A percentile compares a stretch with the other conserved stretches of the same genome.
phyloP scores from a whole-genome alignment of 1,284 basidiomycete species.

The Ustilago lituana region DNA sequence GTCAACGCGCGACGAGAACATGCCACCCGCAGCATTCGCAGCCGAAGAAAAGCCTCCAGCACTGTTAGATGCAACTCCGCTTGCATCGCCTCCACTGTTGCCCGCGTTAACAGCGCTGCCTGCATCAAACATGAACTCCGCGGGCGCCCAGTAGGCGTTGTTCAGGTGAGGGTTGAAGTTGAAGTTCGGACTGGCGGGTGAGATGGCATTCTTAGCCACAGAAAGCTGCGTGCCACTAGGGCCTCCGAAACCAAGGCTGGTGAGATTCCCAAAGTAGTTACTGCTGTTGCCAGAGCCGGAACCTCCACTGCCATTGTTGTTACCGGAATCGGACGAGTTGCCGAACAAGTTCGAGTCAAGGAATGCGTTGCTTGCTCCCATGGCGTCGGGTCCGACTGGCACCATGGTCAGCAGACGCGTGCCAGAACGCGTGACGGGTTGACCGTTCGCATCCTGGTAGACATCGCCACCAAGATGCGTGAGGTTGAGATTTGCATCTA shows the following conservation, averaged over 20 bases:
- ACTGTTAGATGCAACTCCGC: too few relatives aligned
- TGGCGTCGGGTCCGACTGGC: constrained; percentile 24
- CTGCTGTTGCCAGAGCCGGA: background rate
- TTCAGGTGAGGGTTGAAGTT: constrained; percentile 58
- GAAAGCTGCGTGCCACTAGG: constrained; percentile 14
- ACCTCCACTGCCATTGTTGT: background rate
- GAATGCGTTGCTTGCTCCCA: constrained; percentile 20
- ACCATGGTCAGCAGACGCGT: constrained; percentile 57
- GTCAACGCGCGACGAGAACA: constrained; percentile 26
- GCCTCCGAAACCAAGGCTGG: constrained; percentile 7
- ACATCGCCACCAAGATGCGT: constrained; percentile 54
- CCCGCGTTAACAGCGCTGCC: background rate
- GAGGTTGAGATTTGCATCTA: constrained; percentile 22
- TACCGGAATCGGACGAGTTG: constrained; percentile 5
- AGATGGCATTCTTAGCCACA: constrained; percentile 36
- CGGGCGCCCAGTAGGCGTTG: constrained; percentile 47
- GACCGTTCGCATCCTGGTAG: constrained; percentile 48
- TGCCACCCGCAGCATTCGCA: constrained; percentile 4
- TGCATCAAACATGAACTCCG: constrained; percentile 24
- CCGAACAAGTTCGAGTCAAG: constrained; percentile 30
- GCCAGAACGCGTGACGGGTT: constrained; percentile 49
- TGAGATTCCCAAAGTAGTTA: constrained; percentile 13
- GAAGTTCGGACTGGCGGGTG: constrained; percentile 34
- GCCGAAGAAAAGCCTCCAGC: background rate
- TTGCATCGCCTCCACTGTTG: background rate